These are phyloP conservation scores for Byssothecium circinans DNA, from an alignment of 2,329 filamentous ascomycete genomes.

Conservation along the genomic window DNA sequence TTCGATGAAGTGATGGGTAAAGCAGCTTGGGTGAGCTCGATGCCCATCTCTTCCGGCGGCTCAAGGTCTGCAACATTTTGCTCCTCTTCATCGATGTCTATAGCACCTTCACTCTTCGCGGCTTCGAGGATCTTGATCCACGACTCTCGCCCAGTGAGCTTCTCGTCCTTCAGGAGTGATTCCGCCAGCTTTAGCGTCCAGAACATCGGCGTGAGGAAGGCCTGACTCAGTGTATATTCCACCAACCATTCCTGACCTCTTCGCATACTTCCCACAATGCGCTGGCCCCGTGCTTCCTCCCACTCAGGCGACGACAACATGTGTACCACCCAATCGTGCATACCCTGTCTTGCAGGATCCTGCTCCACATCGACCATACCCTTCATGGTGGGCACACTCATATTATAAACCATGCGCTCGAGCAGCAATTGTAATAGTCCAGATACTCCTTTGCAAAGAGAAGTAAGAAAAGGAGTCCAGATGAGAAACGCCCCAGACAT, in stretches of 20 bases:
- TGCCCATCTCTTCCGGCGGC: conserved; percentile 4
- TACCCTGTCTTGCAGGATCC: conserved; percentile 45
- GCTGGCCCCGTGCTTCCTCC: conserved; percentile 24
- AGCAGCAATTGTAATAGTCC: conserved; percentile 44
- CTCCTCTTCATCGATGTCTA: conserved; percentile 5
- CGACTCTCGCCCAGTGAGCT: conserved; percentile 8
- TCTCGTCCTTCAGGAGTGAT: conserved; percentile 29
- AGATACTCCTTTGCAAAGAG: conserved; percentile 36
- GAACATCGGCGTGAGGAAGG: conserved; percentile 40
- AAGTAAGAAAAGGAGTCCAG: conserved; percentile 46
- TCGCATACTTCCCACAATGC: no score
- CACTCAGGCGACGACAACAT: conserved; percentile 47
- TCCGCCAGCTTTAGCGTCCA: conserved; percentile 45
- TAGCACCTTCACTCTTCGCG: conserved; percentile 11
- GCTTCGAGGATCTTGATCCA: conserved; percentile 38
- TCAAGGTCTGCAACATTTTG: not conserved
- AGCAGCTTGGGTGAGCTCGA: not conserved
- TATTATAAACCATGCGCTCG: conserved; percentile 40
- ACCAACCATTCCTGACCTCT: conserved; percentile 19
- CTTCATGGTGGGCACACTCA: conserved; percentile 25
- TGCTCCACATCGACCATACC: conserved; percentile 12
- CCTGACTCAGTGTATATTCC: conserved; percentile 21
- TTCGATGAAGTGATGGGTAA: not conserved
- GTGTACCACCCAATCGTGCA: conserved; percentile 55
- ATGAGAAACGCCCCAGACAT: conserved; percentile 50